A percentile compares a stretch with the other conserved stretches of the same genome.
These are phyloP conservation scores for Schizonepeta tenuifolia DNA, from an alignment of 257 asterid species.

Conservation along the genomic window DNA sequence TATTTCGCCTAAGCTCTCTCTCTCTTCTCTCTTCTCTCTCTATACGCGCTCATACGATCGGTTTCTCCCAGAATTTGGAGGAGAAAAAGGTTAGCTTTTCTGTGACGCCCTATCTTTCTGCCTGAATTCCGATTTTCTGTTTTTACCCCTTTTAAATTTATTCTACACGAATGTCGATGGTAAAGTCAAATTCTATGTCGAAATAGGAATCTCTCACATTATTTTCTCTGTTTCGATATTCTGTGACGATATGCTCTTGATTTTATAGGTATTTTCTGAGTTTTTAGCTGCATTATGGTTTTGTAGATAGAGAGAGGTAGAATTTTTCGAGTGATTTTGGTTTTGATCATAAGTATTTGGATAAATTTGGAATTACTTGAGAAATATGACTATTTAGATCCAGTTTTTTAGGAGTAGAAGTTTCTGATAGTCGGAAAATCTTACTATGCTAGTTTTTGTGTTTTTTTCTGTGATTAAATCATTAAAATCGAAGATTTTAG, in stretches of 20 bases:
- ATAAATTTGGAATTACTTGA: constrained; percentile 25
- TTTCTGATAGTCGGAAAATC: constrained; percentile 7
- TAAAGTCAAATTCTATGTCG: constrained; percentile 8
- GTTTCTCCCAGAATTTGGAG: constrained; percentile 27
- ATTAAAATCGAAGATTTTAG: neutral
- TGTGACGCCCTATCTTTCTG: constrained; percentile 23
- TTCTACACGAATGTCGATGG: constrained; percentile 31
- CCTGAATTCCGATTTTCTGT: constrained; percentile 2
- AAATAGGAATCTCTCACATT: constrained; percentile 29
- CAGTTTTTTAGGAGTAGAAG: neutral
- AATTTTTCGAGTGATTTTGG: neutral
- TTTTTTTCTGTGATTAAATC: neutral
- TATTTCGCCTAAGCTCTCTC: too few relatives aligned
- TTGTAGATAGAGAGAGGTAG: constrained; percentile 24
- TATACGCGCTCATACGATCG: constrained; percentile 27
- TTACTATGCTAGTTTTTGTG: constrained; percentile 4
- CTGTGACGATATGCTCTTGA: constrained; percentile 19
- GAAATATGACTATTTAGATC: constrained; percentile 29
- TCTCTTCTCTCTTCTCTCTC: constrained; percentile 23
- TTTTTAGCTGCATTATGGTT: constrained; percentile 35
- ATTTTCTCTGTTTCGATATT: neutral
- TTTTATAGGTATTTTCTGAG: constrained; percentile 40
- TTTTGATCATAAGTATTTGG: neutral
- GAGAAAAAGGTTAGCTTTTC: constrained; percentile 24
- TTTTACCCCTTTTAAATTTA: neutral